Evolutionary conservation across 1,284 basidiomycete species (phyloP), one percentile per base, ranked within the genome.

Genomic region (Ustilago bromivora): DNA sequence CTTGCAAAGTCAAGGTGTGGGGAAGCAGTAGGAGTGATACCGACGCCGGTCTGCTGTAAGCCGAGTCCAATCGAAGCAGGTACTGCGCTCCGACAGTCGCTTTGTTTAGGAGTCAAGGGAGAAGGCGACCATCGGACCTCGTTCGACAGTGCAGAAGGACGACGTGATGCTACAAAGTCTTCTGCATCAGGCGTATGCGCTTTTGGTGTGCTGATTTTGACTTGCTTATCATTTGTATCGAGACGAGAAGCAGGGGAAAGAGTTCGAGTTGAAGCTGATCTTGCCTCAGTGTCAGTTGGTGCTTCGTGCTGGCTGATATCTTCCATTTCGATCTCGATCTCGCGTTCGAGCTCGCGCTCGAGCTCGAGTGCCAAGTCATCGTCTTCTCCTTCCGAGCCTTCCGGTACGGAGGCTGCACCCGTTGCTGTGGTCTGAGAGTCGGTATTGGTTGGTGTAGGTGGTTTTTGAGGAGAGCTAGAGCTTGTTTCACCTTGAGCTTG

Each of bases 361-460:
- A 77, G 63, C 46, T 66, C 60, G 8, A 73, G 67, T n/a, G 75
- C 75, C 38, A 77, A 52, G 12, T 69, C 71, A 11, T 73, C 71
- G 6, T 77, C 75, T 0, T 69, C 68, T 3, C 17, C 61, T 34
- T 76, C 73, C 35, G 31, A 4, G 3, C 0, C 19, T 23, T 53
- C 28, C 13, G 15, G 17, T 28, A 9, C 31, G 11, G 61, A 31
- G 9, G 13, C 19, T 31, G 54, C 35, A 4, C 23, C 19, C 13
- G 47, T 10, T 28, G 34, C 19, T 12, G 38, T 9, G 8, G 38
- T 7, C 7, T n/a, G 47, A 8, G 47, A n/a, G 12, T 2, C 46
- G 17, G 40, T 23, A 19, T 0, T 28, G 23, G 19, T 43, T 10
- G 57, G 11, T 13, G 19, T 57, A 11, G 31, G 34, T 19, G 49